A percentile compares a stretch with the other conserved stretches of the same genome.
These are phyloP conservation scores for Pueraria montana DNA, from an alignment of 306 rosid species.

Conservation along the genomic window DNA sequence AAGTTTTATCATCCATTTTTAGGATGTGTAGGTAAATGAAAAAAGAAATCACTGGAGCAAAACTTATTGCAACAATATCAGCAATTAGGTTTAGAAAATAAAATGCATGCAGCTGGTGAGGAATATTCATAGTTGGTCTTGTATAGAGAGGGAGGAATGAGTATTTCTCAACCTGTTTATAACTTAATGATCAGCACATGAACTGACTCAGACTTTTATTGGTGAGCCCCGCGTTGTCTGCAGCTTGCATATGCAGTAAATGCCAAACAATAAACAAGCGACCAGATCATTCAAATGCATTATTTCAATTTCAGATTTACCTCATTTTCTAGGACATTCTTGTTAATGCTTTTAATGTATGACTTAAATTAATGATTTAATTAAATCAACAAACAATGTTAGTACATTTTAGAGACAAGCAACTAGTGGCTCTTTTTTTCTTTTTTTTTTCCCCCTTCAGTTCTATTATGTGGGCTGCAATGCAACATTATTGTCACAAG, in stretches of 20 bases:
- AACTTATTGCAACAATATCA: constrained; percentile 8
- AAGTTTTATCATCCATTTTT: not conserved
- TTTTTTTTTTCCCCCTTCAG: not conserved
- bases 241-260: constrained; percentile 51
- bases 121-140: constrained; percentile 38
- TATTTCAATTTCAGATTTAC: constrained; percentile 16
- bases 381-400: not conserved
- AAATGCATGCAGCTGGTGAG: constrained; percentile 37
- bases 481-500: constrained; percentile 17
- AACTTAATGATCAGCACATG: constrained; percentile 56
- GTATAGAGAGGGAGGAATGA: constrained; percentile 34
- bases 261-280: constrained; percentile 46
- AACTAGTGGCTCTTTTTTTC: not conserved
- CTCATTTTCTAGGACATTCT: constrained; percentile 1
- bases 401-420: not conserved
- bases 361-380: not conserved
- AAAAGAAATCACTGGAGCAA: not conserved
- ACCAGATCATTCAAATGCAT: constrained; percentile 45
- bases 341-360: not conserved
- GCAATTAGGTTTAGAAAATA: not conserved
- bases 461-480: constrained; percentile 13
- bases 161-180: constrained; percentile 32
- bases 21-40: not conserved
- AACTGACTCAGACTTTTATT: constrained; percentile 51
- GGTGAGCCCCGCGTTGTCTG: constrained; percentile 53